Evolutionary conservation across 306 rosid species (phyloP).

Genomic region (Vigna angularis): DNA sequence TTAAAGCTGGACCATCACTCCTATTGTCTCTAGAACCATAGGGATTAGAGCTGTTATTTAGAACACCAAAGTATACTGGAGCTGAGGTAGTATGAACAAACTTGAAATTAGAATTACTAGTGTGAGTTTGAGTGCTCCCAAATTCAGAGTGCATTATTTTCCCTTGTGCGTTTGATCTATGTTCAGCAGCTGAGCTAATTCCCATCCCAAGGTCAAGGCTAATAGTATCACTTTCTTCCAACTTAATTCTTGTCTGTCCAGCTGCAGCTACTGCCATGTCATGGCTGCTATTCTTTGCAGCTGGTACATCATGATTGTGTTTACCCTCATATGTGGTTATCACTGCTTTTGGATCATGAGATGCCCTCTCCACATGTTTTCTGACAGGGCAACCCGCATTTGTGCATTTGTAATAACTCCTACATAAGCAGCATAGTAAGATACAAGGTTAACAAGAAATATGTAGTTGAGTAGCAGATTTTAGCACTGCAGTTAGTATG

Average conservation of each 20-base stretch:
- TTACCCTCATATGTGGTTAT: constrained; percentile 97
- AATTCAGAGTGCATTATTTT: constrained; percentile 57
- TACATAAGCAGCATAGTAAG: constrained; percentile 51
- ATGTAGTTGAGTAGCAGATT: constrained; percentile 5
- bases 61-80: constrained; percentile 67
- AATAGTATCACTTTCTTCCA: constrained; percentile 74
- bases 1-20: constrained; percentile 62
- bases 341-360: constrained; percentile 97
- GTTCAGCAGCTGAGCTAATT: constrained; percentile 64
- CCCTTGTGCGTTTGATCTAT: constrained; percentile 61
- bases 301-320: constrained; percentile 95
- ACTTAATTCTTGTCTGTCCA: constrained; percentile 61
- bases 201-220: constrained; percentile 99
- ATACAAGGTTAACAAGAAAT: constrained; percentile 38
- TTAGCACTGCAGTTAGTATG: not conserved
- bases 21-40: constrained; percentile 79
- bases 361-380: constrained; percentile 97
- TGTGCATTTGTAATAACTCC: constrained; percentile 99
- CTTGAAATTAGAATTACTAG: constrained; percentile 62
- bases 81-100: constrained; percentile 60
- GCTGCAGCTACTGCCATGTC: constrained; percentile 64
- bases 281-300: constrained; percentile 83
- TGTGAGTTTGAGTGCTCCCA: constrained; percentile 54
- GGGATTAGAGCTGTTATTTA: constrained; percentile 58
- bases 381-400: constrained; percentile 95